Evolutionary conservation across 2,329 filamentous ascomycete genomes (phyloP), one percentile per base, ranked within the genome.

Genomic region (Monosporascus ibericus): DNA sequence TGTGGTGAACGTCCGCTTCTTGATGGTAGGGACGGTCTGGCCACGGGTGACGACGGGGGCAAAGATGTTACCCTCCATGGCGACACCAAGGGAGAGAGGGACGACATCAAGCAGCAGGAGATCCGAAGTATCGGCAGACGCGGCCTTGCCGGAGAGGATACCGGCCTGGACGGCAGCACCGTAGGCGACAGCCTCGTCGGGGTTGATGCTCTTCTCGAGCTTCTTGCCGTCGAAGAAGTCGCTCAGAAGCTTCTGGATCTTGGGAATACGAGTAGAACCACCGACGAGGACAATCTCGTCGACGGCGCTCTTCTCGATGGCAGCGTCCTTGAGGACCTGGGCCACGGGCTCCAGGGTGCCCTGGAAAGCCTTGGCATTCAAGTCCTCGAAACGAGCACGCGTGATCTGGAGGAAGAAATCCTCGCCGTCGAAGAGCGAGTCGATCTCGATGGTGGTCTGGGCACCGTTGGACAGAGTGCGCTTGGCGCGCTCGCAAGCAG

Each of bases 31-130:
- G 2, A 92, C 85, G 5, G 88, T 90, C 57, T 84, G 75, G 20
- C 88, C 88, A 68, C 88, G 86, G 58, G 88, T 78, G 62, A 99
- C 91, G 60, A 97, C 92, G 49, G 90, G 89, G 52, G 92, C 92
- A 71, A 96, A 97, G 75, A 97, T 96, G 81, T 96, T 96, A 63
- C 94, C 92, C 81, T 97, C 94, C 94, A 97, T 99, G 70, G 92
- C 94, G 63, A 99, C 92, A 87, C 94, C 94, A 34, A 99, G 88
- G 58, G 91, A 96, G 58, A 99, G 88, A 64, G 94, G 94, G 68
- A 92, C 87, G 68, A 99, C 94, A 75, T 99, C 94, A 68, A 99
- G 84, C 58, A 99, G 87, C 59, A 99, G 86, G 61, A 99, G 87
- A 73, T 97, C 94, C 58, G 88, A 82, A 57, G 92, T 96, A 70